Conservation (phyloP, 2,329 filamentous ascomycete genomes). For the Xylaria sp. region DNA sequence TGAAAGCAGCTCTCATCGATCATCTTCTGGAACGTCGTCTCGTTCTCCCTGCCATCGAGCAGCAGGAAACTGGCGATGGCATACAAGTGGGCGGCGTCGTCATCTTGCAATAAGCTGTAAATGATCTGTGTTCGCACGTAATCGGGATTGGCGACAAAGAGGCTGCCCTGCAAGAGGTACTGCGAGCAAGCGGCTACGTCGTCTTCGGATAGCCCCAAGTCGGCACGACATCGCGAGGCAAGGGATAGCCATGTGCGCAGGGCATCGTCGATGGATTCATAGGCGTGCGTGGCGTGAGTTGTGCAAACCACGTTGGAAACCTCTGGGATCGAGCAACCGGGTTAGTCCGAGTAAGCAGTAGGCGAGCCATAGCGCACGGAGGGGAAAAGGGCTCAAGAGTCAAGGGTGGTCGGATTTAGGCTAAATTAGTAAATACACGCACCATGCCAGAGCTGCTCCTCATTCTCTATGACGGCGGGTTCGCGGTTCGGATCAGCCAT, state of each 20-base stretch:
- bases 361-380: background rate
- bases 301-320: conserved; percentile 43
- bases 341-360: background rate
- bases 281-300: conserved; percentile 40
- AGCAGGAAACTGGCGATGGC: conserved; percentile 78
- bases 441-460: conserved; percentile 90
- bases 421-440: conserved; percentile 30
- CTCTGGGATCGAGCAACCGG: conserved; percentile 33
- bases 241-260: conserved; percentile 79
- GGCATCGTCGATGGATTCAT: conserved; percentile 71
- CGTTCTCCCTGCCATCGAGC: conserved; percentile 75
- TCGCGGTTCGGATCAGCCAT: conserved; percentile 63
- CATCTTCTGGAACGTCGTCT: conserved; percentile 79
- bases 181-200: conserved; percentile 77
- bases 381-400: background rate
- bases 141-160: conserved; percentile 70
- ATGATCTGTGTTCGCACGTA: conserved; percentile 93
- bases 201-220: conserved; percentile 69
- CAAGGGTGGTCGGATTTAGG: background rate
- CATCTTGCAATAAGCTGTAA: conserved; percentile 85
- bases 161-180: conserved; percentile 65
- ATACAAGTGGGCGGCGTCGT: conserved; percentile 74
- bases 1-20: conserved; percentile 78
- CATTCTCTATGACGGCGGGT: conserved; percentile 61
- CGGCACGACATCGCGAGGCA: conserved; percentile 68